phyloP scores from a whole-genome alignment of 495 filamentous ascomycete species.

The Tetracladium setigerum region DNA sequence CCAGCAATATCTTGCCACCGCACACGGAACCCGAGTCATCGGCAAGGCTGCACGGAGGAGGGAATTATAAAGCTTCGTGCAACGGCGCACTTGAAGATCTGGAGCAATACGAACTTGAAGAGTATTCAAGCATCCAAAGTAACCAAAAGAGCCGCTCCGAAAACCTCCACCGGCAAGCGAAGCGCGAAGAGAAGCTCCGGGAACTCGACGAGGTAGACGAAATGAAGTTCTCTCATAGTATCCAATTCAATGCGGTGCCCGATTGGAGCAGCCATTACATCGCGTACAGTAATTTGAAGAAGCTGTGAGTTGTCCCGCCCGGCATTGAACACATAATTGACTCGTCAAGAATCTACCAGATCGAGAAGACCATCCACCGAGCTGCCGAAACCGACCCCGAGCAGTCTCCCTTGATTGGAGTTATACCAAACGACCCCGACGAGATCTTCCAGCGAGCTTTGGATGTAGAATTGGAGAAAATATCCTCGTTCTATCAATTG shows the following conservation, averaged over 20 bases:
- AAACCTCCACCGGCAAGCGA: conserved; percentile 22
- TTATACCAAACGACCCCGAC: conserved; percentile 66
- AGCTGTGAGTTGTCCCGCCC: conserved; percentile 62
- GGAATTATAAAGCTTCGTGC: conserved; percentile 4
- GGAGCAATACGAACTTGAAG: conserved; percentile 21
- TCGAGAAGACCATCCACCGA: conserved; percentile 72
- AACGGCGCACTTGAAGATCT: conserved; percentile 3
- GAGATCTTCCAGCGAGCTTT: conserved; percentile 68
- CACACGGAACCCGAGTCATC: conserved; percentile 1
- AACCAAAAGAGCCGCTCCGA: conserved; percentile 5
- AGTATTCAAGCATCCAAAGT: conserved; percentile 10
- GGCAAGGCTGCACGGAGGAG: conserved; percentile 15
- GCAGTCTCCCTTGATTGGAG: conserved; percentile 65
- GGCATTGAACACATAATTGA: conserved; percentile 6
- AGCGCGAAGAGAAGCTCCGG: conserved; percentile 40
- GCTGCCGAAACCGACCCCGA: conserved; percentile 56
- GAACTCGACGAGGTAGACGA: conserved; percentile 62
- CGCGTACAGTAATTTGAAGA: conserved; percentile 97
- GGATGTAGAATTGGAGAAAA: conserved; percentile 87
- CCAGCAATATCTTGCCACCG: conserved; percentile 12
- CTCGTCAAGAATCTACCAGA: conserved; percentile 72
- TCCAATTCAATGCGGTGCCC: conserved; percentile 98
- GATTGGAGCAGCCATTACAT: conserved; percentile 99
- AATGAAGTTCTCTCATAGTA: conserved; percentile 99
- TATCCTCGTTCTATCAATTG: conserved; percentile 77